Conservation (phyloP, 2,329 filamentous ascomycete species). For the Penicillium thymicola region DNA sequence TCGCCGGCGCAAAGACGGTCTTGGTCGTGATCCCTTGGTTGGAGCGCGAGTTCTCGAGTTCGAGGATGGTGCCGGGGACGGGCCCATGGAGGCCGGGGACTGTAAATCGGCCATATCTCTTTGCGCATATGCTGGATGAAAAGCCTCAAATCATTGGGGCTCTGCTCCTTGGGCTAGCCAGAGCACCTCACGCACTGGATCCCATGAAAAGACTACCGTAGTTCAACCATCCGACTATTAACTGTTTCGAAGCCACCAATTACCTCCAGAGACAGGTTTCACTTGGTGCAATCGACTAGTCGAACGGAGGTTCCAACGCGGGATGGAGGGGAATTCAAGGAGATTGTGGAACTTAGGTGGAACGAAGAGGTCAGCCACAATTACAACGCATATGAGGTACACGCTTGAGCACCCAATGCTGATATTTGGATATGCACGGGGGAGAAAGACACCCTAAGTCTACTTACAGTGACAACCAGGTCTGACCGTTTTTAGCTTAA, state of each 20-base stretch:
- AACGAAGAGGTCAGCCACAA: conserved; percentile 20
- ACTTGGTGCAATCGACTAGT: background rate
- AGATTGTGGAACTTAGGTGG: conserved; percentile 17
- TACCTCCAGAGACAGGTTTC: background rate
- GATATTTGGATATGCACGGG: conserved; percentile 20
- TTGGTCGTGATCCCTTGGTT: conserved; percentile 47
- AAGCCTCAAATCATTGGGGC: conserved; percentile 16
- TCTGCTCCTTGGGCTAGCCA: conserved; percentile 21
- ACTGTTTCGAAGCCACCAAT: background rate
- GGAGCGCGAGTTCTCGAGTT: conserved; percentile 7
- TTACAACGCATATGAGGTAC: conserved; percentile 19
- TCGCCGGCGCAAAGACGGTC: conserved; percentile 61
- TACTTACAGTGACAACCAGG: conserved; percentile 18
- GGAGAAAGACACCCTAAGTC: background rate
- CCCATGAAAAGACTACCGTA: conserved; percentile 20
- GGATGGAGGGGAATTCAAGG: conserved; percentile 5
- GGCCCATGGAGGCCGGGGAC: conserved; percentile 53
- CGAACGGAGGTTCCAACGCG: background rate
- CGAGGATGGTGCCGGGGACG: conserved; percentile 63
- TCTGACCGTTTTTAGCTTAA: background rate
- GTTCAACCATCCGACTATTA: conserved; percentile 18
- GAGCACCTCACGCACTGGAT: conserved; percentile 20
- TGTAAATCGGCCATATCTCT: conserved; percentile 43
- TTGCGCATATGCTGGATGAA: conserved; percentile 5
- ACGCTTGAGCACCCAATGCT: conserved; percentile 15